Evolutionary conservation across 345 rosid genomes (phyloP), one percentile per base, ranked within the genome.

Genomic region (Brassica rapa): DNA sequence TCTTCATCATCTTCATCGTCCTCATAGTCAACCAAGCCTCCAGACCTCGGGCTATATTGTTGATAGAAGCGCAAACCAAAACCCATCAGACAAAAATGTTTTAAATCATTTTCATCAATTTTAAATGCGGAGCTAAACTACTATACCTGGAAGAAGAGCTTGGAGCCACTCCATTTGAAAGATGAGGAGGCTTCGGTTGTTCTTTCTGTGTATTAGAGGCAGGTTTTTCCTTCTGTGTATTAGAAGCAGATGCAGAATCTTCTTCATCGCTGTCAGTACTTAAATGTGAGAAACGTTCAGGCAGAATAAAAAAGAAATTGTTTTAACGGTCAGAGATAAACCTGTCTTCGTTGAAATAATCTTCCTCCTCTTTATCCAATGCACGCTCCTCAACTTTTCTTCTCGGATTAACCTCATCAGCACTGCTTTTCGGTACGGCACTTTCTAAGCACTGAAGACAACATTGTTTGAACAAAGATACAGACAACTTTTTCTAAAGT

Each of bases 1-100:
- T 90, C 95, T 73, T 89, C 95, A n/a, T 96, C 99, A 55, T 93
- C 99, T 39, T 92, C 97, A 32, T 95, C 99, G n/a, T 93, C 97
- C 7, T 91, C 99, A 57, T 96, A 96, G 82, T 96, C 99, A 74
- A 96, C 99, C 81, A 96, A 86, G 23, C 96, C 97, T 23, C 91
- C 90, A 49, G 92, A 81, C 82, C 93, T 88, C 67, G 88, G 89
- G 76, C 92, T 88, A 73, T 4, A 74, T 35, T 62, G 12, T 72
- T 30, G 2, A 61, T 1, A 62, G 41, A 55, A 39, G 11, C 71
- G 53, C 71, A 23, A 37, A 30, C 6, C 6, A 64, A 56, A 49
- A 70, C 39, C 15, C 67, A 57, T 81, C 12, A 23, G 59, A 75
- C 25, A 71, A 15, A 60, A 55, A 72, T 25, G 1, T 23, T 35